A percentile compares a stretch with the other conserved stretches of the same genome.
Conservation (phyloP, 2,329 filamentous ascomycete species). For the Neofusicoccum cordaticola region DNA sequence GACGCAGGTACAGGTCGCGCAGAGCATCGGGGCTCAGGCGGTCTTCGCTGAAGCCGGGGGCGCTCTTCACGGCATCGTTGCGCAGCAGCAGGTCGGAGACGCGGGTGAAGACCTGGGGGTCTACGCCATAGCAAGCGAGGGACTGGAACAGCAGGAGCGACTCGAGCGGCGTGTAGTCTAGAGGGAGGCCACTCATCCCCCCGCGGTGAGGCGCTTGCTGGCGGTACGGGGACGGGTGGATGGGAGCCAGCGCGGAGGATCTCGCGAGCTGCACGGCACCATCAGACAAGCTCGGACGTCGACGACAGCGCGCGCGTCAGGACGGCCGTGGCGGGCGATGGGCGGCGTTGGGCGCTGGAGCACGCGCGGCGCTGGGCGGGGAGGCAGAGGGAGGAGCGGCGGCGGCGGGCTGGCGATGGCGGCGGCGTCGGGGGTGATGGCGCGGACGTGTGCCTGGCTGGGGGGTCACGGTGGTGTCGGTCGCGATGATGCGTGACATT, state of each 20-base stretch:
- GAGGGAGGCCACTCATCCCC: slow-evolving; percentile 59
- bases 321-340: neutral
- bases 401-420: slow-evolving; percentile 3
- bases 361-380: neutral
- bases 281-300: slow-evolving; percentile 15
- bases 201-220: slow-evolving; percentile 17
- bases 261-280: slow-evolving; percentile 24
- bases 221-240: slow-evolving; percentile 28
- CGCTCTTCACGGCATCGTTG: slow-evolving; percentile 69
- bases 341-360: neutral
- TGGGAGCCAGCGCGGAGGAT: slow-evolving; percentile 35
- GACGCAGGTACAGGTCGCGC: slow-evolving; percentile 71
- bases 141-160: slow-evolving; percentile 81
- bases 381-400: neutral
- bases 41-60: slow-evolving; percentile 67
- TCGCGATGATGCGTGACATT: slow-evolving; percentile 12
- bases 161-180: slow-evolving; percentile 79
- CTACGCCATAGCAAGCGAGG: slow-evolving; percentile 65
- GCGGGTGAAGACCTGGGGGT: slow-evolving; percentile 63
- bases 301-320: slow-evolving; percentile 7
- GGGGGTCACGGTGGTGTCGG: neutral
- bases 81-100: slow-evolving; percentile 73
- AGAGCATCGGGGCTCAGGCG: slow-evolving; percentile 76
- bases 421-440: slow-evolving; percentile 8
- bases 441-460: slow-evolving; percentile 8